Evolutionary conservation across 2,329 filamentous ascomycete species (phyloP).

Genomic region (Aspergillus clavatus): DNA sequence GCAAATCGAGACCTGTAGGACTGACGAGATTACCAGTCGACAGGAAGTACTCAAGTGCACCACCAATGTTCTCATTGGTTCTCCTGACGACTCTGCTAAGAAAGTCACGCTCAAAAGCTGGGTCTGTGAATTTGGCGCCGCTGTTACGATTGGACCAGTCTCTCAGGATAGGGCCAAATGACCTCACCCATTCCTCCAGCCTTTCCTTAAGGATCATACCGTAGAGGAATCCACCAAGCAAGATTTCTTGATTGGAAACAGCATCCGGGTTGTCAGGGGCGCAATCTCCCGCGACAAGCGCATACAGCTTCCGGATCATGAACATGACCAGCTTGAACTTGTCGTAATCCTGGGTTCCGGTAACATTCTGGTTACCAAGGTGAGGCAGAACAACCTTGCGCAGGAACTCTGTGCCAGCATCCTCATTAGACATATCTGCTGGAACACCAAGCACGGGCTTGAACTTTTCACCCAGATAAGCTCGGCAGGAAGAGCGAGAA

Average conservation of each 20-base stretch:
- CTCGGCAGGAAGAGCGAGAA: constrained; percentile 72
- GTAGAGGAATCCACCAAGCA: constrained; percentile 89
- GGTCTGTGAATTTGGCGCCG: constrained; percentile 62
- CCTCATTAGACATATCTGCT: constrained; percentile 78
- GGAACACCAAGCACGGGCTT: constrained; percentile 79
- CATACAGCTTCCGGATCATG: constrained; percentile 94
- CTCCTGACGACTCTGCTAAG: constrained; percentile 69
- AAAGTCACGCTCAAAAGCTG: constrained; percentile 76
- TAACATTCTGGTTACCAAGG: constrained; percentile 79
- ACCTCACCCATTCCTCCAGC: constrained; percentile 81
- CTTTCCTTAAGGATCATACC: constrained; percentile 94
- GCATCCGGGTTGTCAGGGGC: constrained; percentile 94
- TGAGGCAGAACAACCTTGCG: constrained; percentile 87
- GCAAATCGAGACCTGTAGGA: constrained; percentile 85
- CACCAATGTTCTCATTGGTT: constrained; percentile 83
- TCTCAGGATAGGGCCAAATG: constrained; percentile 50
- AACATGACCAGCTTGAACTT: constrained; percentile 93
- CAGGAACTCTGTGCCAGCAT: constrained; percentile 86
- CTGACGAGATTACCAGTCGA: constrained; percentile 92
- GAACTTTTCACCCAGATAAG: constrained; percentile 89
- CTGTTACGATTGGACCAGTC: constrained; percentile 53
- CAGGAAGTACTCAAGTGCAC: constrained; percentile 87
- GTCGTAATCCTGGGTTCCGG: constrained; percentile 76
- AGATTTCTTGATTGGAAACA: constrained; percentile 90
- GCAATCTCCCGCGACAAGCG: constrained; percentile 87